Evolutionary conservation across 75 land plant species (phyloP).

Genomic region (Ceratopteris richardii): DNA sequence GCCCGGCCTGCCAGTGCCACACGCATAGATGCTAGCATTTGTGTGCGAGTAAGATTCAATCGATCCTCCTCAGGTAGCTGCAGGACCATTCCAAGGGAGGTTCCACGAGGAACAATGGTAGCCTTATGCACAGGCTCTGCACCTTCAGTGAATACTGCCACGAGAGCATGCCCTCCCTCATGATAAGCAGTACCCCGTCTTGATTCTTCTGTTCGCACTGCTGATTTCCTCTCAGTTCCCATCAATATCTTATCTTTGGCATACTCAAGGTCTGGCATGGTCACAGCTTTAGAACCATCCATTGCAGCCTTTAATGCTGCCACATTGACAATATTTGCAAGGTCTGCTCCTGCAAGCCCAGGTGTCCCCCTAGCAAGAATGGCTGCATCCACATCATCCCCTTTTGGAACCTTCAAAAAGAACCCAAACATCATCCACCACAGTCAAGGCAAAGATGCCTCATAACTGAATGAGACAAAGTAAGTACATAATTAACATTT

Average conservation of each 20-base stretch:
- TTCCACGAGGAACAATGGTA: constrained; percentile 36
- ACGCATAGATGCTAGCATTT: constrained; percentile 36
- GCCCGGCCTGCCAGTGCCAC: constrained; percentile 36
- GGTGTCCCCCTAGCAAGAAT: constrained; percentile 38
- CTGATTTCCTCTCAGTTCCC: constrained; percentile 38
- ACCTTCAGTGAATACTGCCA: constrained; percentile 26
- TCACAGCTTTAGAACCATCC: constrained; percentile 34
- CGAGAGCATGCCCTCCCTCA: constrained; percentile 40
- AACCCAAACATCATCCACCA: too few species aligned
- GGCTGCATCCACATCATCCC: constrained; percentile 25
- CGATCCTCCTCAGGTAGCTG: constrained; percentile 40
- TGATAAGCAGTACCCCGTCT: constrained; percentile 31
- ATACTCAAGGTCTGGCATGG: constrained; percentile 31
- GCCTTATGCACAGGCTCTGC: constrained; percentile 35
- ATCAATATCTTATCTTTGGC: constrained; percentile 39
- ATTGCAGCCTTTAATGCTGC: constrained; percentile 38
- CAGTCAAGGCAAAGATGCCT: too few species aligned
- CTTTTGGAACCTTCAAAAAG: constrained; percentile 23
- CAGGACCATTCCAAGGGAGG: constrained; percentile 34
- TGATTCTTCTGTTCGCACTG: constrained; percentile 35
- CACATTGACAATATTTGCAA: constrained; percentile 35
- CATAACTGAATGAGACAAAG: too few species aligned
- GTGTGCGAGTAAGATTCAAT: constrained; percentile 29
- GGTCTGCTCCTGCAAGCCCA: constrained; percentile 36
- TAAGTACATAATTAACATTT: neutral